A percentile compares a stretch with the other conserved stretches of the same genome.
Evolutionary conservation across 768 basidiomycete species (phyloP).

Genomic region (Leccinellum rugosiceps): DNA sequence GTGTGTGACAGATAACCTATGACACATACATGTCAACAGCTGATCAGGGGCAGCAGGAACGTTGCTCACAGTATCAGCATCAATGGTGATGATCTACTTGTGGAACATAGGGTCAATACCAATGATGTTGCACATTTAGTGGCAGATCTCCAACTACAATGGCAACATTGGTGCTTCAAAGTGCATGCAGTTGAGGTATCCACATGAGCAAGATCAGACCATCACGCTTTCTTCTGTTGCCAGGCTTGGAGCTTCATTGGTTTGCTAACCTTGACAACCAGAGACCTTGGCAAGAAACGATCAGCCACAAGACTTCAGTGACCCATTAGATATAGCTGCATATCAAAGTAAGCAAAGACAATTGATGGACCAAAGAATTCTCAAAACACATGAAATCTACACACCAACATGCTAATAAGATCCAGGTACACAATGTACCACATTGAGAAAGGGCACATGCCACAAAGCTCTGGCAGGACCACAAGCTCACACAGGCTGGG

Average conservation of each 20-base stretch:
- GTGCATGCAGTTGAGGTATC: conserved; percentile 65
- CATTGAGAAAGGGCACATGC: too few species aligned
- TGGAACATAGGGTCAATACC: conserved; percentile 73
- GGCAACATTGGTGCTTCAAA: conserved; percentile 66
- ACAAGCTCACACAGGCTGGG: too few species aligned
- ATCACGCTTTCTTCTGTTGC: conserved; percentile 68
- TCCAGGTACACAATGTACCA: too few species aligned
- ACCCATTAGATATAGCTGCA: too few species aligned
- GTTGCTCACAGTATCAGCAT: conserved; percentile 56
- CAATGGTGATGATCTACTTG: conserved; percentile 70
- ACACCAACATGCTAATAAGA: too few species aligned
- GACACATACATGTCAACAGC: conserved; percentile 13
- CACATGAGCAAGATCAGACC: conserved; percentile 64
- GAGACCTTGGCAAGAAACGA: too few species aligned
- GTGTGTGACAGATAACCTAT: conserved; percentile 58
- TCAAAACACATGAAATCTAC: too few species aligned
- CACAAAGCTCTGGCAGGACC: too few species aligned
- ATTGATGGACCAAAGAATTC: too few species aligned
- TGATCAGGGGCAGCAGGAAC: background rate
- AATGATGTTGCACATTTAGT: conserved; percentile 72
- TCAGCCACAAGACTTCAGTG: too few species aligned
- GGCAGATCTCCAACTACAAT: conserved; percentile 65
- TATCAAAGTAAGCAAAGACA: too few species aligned
- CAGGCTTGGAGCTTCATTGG: conserved; percentile 65
- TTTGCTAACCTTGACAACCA: conserved; percentile 67